Base-by-base conservation (phyloP, 1,284 basidiomycete species). In the Ceratobasidium sp. region DNA sequence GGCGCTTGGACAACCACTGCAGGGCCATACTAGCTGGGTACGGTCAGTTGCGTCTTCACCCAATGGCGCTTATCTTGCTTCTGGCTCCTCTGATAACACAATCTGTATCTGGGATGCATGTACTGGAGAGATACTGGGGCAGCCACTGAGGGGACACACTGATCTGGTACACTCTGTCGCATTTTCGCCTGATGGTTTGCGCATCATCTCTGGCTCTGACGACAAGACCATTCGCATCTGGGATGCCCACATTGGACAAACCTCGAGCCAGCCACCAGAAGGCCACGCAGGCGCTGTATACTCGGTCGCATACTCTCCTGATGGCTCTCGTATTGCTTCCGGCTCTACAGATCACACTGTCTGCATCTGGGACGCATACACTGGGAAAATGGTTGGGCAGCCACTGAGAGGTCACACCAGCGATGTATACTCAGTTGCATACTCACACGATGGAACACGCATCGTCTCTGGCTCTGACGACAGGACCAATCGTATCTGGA, bases 281-380 rank as follows among this genome's bases (percentile, higher is more conserved):
- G 55, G 77, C 15, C 72, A 61, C 51, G 4, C 42, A 9, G 12
- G 15, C 46, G 12, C 6, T 5, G 63, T 77, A 20, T 4, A 2
- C 1, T n/a, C 53, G 12, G 53, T 55, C 20, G 53, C 53, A n/a
- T 55, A n/a, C 53, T 55, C 53, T 6, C 53, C 53, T 10, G 10
- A 23, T 7, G 20, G 53, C 5, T 7, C 18, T n/a, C 68, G 53
- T 7, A 53, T 53, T 7, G 68, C 53, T 28, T 49, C 42, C 9
- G 68, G 68, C 13, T 60, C 78, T 9, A 2, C 60, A 10, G 78
- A 79, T 40, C 10, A 44, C 3, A 78, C 78, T 0, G 40, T 79
- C 9, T 46, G 77, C 12, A 10, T 79, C 18, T 79, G 78, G 78
- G 58, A 79, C 63, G 78, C 33, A 20, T n/a, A 18, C 26, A 79